Percentiles rank a stretch among this genome's conserved stretches.
phyloP scores from a whole-genome alignment of 306 rosid species.

The Cicer bijugum region DNA sequence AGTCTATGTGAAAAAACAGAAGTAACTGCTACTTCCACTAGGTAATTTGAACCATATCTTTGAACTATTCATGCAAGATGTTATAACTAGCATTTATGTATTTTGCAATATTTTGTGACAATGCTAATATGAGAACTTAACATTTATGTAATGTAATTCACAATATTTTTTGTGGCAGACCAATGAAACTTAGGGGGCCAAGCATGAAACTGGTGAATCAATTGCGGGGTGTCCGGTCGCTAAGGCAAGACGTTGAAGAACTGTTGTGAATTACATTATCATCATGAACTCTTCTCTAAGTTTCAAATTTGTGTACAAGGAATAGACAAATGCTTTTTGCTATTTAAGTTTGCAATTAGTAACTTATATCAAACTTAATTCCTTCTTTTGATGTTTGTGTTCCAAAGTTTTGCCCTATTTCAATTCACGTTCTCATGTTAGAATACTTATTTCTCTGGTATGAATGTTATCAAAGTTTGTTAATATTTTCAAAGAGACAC shows the following conservation, averaged over 20 bases:
- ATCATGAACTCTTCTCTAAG: neutral
- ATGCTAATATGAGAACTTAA: neutral
- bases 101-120: neutral
- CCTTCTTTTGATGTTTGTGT: neutral
- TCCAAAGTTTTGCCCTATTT: neutral
- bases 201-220: neutral
- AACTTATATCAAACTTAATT: neutral
- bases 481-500: too few relatives aligned
- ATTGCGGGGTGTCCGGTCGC: neutral
- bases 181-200: neutral
- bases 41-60: slow-evolving; percentile 13
- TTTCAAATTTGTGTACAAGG: neutral
- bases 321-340: neutral
- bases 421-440: neutral
- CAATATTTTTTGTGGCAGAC: neutral
- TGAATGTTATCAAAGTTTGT: too few relatives aligned
- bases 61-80: neutral
- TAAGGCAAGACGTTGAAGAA: neutral
- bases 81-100: neutral
- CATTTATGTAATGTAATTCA: neutral
- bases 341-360: neutral
- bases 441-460: too few relatives aligned
- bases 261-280: neutral
- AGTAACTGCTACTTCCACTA: neutral
- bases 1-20: slow-evolving; percentile 23